Percentiles rank a stretch among this genome's conserved stretches.
phyloP scores from a whole-genome alignment of 768 basidiomycete species.

The Leccinum longicurvipes region DNA sequence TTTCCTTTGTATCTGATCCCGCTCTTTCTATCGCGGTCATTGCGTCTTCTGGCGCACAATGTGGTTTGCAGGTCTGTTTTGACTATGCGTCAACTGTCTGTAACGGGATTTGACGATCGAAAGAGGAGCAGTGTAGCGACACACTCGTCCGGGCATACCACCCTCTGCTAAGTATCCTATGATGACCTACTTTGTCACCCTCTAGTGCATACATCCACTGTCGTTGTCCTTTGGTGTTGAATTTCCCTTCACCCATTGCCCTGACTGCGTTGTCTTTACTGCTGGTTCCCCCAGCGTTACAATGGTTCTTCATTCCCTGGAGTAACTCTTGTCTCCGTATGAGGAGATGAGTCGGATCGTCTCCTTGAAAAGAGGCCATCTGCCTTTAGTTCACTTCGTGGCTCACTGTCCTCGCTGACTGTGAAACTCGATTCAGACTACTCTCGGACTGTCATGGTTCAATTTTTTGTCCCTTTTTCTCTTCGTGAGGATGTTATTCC shows the following conservation, averaged over 20 bases:
- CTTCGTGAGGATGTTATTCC: constrained; percentile 18
- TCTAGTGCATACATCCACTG: background rate
- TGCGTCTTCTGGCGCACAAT: constrained; percentile 13
- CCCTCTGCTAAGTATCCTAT: background rate
- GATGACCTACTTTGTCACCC: constrained; percentile 6
- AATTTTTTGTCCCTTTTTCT: background rate
- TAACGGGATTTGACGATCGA: background rate
- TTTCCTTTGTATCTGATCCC: background rate
- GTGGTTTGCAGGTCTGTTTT: constrained; percentile 1
- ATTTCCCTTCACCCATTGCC: background rate
- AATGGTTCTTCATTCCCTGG: background rate
- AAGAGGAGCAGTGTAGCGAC: constrained; percentile 2
- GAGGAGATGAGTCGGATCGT: constrained; percentile 14
- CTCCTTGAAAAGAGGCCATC: background rate
- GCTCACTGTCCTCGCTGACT: constrained; percentile 13
- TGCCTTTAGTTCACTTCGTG: constrained; percentile 30
- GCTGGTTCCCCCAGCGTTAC: constrained; percentile 10
- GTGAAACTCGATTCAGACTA: constrained; percentile 37
- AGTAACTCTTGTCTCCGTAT: constrained; percentile 5
- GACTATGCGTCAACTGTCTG: background rate
- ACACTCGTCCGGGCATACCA: background rate
- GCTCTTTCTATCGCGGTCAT: constrained; percentile 21
- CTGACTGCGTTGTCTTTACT: background rate
- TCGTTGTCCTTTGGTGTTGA: background rate
- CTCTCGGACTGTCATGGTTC: constrained; percentile 23